Evolutionary conservation across 495 filamentous ascomycete species (phyloP).

Genomic region (Cetradonia linearis): DNA sequence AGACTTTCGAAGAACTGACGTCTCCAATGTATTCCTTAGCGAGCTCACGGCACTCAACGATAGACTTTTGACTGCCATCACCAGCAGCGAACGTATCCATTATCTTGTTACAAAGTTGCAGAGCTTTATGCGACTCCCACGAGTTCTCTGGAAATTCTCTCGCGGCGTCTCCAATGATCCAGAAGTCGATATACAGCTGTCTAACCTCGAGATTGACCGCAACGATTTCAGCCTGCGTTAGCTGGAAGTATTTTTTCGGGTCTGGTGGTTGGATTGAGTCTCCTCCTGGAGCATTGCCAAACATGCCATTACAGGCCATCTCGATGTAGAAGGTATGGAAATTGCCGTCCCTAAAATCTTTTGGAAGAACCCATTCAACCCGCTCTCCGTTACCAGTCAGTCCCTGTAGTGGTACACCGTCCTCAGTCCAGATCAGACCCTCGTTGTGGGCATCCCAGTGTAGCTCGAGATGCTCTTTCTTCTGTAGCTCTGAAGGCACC

Average conservation of each 20-base stretch:
- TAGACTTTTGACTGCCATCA: constrained; percentile 60
- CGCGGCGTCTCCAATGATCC: constrained; percentile 86
- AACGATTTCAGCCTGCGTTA: constrained; percentile 74
- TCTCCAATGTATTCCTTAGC: constrained; percentile 72
- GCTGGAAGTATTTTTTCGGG: constrained; percentile 66
- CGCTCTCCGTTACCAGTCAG: constrained; percentile 87
- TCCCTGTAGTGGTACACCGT: constrained; percentile 84
- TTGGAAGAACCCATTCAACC: constrained; percentile 79
- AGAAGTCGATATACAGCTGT: constrained; percentile 79
- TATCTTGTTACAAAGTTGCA: constrained; percentile 73
- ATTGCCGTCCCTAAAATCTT: constrained; percentile 69
- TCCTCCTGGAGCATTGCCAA: constrained; percentile 78
- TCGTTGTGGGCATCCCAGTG: constrained; percentile 94
- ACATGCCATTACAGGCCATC: constrained; percentile 98
- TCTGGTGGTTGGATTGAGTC: constrained; percentile 83
- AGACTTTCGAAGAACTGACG: constrained; percentile 75
- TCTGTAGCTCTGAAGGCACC: constrained; percentile 57
- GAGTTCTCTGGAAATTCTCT: constrained; percentile 69
- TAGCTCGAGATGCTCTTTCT: constrained; percentile 75
- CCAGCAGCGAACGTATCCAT: constrained; percentile 81
- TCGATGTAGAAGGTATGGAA: constrained; percentile 87
- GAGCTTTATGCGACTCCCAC: constrained; percentile 78
- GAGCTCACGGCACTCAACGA: constrained; percentile 68
- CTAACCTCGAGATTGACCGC: constrained; percentile 79
- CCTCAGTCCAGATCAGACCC: constrained; percentile 77